These are phyloP conservation scores for Aspergillus felis DNA, from an alignment of 2,329 filamentous ascomycete species.

Conservation along the genomic window DNA sequence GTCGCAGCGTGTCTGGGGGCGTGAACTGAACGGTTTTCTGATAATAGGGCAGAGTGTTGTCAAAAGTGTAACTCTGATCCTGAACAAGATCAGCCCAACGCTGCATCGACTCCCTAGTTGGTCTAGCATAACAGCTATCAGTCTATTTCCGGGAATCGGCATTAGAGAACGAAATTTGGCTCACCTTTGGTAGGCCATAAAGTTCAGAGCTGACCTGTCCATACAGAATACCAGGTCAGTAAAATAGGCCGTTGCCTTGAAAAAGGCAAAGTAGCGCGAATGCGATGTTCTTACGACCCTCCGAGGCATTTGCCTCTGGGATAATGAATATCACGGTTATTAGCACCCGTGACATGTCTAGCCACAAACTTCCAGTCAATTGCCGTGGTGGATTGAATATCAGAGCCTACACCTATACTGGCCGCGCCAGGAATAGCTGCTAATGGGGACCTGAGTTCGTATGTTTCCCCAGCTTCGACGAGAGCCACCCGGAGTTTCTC, in stretches of 20 bases:
- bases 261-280: background rate
- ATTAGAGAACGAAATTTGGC: background rate
- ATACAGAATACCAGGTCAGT: background rate
- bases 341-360: constrained; percentile 47
- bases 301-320: constrained; percentile 26
- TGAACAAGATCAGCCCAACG: constrained; percentile 31
- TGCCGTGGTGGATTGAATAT: constrained; percentile 37
- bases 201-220: constrained; percentile 28
- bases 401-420: constrained; percentile 19
- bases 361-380: constrained; percentile 48
- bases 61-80: constrained; percentile 31
- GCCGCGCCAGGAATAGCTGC: constrained; percentile 42
- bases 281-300: constrained; percentile 24
- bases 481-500: constrained; percentile 39
- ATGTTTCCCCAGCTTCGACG: constrained; percentile 42
- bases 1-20: constrained; percentile 16
- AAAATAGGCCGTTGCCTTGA: background rate
- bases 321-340: constrained; percentile 30
- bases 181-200: constrained; percentile 32
- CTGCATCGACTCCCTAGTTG: constrained; percentile 24
- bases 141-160: background rate
- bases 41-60: constrained; percentile 28
- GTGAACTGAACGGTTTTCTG: constrained; percentile 26
- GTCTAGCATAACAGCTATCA: constrained; percentile 13
- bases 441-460: constrained; percentile 53